Evolutionary conservation across 164 flowering plant species (phyloP).

Genomic region (Nymphaea colorata): DNA sequence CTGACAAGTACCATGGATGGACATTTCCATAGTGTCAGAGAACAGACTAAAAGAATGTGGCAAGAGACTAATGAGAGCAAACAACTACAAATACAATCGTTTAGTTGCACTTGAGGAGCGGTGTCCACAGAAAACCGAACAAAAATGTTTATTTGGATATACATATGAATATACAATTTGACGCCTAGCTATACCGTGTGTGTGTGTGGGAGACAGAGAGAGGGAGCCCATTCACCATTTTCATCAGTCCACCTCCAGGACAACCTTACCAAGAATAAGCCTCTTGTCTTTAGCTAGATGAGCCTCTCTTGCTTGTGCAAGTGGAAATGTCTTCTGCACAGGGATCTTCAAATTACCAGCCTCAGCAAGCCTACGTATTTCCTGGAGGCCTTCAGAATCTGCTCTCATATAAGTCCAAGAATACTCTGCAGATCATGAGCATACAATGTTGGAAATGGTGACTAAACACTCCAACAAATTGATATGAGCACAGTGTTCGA

Average conservation of each 20-base stretch:
- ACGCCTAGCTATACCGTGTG: neutral
- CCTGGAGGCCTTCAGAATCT: constrained; percentile 72
- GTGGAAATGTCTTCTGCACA: constrained; percentile 72
- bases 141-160: too few species aligned
- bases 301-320: constrained; percentile 75
- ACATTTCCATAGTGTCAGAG: too few species aligned
- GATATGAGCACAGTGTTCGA: too few species aligned
- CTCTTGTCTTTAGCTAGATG: constrained; percentile 77
- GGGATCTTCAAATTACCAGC: constrained; percentile 73
- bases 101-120: too few species aligned
- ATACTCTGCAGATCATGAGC: constrained; percentile 42
- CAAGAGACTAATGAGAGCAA: too few species aligned
- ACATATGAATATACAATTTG: neutral
- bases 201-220: neutral
- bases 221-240: neutral
- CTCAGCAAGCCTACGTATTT: constrained; percentile 56
- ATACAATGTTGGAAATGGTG: neutral
- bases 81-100: too few species aligned
- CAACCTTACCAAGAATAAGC: constrained; percentile 73
- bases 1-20: too few species aligned
- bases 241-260: constrained; percentile 60
- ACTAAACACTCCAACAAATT: too few species aligned
- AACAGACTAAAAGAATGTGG: too few species aligned
- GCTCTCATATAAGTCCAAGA: constrained; percentile 94
- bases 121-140: too few species aligned